Evolutionary conservation across 192 early-diverging fungal genomes (phyloP), one percentile per base, ranked within the genome.

Genomic region (Linnemannia hyalina): DNA sequence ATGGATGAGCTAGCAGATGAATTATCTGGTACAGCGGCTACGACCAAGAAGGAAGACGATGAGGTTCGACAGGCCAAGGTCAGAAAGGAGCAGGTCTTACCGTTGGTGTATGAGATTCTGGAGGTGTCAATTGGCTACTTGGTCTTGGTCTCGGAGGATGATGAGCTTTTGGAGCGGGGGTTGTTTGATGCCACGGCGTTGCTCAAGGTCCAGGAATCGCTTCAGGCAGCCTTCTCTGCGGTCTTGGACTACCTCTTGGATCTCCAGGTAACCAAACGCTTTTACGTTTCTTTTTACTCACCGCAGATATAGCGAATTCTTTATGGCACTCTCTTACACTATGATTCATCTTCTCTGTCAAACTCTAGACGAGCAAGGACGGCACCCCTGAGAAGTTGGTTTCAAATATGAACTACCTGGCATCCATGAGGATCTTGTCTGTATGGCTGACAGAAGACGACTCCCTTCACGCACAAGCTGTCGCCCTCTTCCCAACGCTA

Each of bases 201-300:
- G 57, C 79, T 86, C n/a, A 80, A 81, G 42, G 11, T 86, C 9
- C 84, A 86, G 71, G 84, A 81, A 38, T 74, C 80, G 8, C 79
- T 86, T 23, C 63, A 74, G 38, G 74, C 57, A 11, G 65, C 84
- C 1, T 86, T 81, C 32, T 9, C 79, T 10, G 74, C 84, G 5
- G 74, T 86, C 15, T 46, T 86, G 65, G 84, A 86, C 55, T 86
- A 86, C 52, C 71, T 86, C n/a, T 77, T 69, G 41, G 84, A 86
- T 71, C 70, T 86, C 22, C 84, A 85, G 83, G 78, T 79, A 75
- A 42, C 6, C 8, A n/a, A 35, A 26, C 22, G 1, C 1, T 8
- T 1, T 22, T 74, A 18, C 38, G 63, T 9, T 23, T n/a, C 22
- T 57, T 16, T 65, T 20, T 4, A 26, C 38, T 40, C 38, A 6